Evolutionary conservation across 208 protist species (phyloP).

Genomic region (Crithidia fasciculata): DNA sequence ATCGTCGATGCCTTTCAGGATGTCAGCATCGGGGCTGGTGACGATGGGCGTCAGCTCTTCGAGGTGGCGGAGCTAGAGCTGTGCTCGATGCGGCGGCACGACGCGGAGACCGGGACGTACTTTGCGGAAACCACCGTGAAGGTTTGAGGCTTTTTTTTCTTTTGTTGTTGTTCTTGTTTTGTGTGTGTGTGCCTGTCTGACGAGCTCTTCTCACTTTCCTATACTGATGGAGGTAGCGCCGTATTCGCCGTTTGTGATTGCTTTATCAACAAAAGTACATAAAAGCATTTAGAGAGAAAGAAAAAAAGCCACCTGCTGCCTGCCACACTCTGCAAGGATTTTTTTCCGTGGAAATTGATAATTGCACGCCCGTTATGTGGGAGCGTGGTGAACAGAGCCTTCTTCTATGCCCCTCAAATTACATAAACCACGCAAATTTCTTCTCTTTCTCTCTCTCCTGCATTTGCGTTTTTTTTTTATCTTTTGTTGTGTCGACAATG

Average conservation of each 20-base stretch:
- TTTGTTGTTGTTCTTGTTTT: too few species aligned
- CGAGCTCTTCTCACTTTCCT: too few species aligned
- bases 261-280: too few species aligned
- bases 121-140: conserved; percentile 36
- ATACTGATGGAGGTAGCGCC: too few species aligned
- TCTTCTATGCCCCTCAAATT: too few species aligned
- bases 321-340: too few species aligned
- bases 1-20: conserved; percentile 37
- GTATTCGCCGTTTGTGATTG: too few species aligned
- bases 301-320: too few species aligned
- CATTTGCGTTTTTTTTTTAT: not conserved
- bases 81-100: conserved; percentile 24
- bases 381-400: too few species aligned
- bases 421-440: not conserved
- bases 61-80: conserved; percentile 43
- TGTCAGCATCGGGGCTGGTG: conserved; percentile 26
- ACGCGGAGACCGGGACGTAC: conserved; percentile 34
- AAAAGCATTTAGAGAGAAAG: too few species aligned
- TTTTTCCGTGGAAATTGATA: not conserved
- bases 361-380: too few species aligned
- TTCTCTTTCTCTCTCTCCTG: not conserved
- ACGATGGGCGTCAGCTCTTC: conserved; percentile 26
- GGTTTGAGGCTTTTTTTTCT: not conserved
- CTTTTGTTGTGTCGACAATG: not conserved
- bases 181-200: too few species aligned